These are phyloP conservation scores for Coelastrella sp. DNA, from an alignment of 139 green algal genomes.

Conservation along the genomic window DNA sequence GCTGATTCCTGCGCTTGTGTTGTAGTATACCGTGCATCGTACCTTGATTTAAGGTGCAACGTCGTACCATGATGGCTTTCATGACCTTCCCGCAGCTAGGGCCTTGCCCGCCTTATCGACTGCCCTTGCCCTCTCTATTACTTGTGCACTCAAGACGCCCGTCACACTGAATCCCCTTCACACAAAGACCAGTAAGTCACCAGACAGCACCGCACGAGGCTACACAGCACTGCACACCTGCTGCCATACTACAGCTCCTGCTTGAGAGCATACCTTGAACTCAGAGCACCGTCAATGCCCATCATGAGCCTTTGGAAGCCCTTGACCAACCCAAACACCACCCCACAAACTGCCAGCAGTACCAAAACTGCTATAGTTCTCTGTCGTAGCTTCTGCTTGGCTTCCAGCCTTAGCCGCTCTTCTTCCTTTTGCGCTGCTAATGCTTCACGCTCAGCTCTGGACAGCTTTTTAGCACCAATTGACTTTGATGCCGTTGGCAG, in stretches of 20 bases:
- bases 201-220: not conserved
- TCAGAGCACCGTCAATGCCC: not conserved
- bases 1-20: no score
- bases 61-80: no score
- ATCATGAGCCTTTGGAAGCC: not conserved
- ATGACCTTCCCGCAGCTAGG: no score
- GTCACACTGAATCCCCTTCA: no score
- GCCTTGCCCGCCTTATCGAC: no score
- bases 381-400: conserved; percentile 4
- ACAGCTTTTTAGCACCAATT: conserved; percentile 44
- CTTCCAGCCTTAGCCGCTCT: conserved; percentile 38
- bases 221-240: not conserved
- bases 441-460: conserved; percentile 52
- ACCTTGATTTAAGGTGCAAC: no score
- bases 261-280: not conserved
- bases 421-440: conserved; percentile 42
- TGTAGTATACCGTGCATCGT: no score
- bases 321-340: not conserved
- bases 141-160: no score
- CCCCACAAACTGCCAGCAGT: conserved; percentile 23
- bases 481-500: conserved; percentile 18
- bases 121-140: no score
- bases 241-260: not conserved
- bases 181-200: no score
- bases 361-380: conserved; percentile 12